phyloP scores from a whole-genome alignment of 352 stramenopile species.

The Phytophthora agathidicida region DNA sequence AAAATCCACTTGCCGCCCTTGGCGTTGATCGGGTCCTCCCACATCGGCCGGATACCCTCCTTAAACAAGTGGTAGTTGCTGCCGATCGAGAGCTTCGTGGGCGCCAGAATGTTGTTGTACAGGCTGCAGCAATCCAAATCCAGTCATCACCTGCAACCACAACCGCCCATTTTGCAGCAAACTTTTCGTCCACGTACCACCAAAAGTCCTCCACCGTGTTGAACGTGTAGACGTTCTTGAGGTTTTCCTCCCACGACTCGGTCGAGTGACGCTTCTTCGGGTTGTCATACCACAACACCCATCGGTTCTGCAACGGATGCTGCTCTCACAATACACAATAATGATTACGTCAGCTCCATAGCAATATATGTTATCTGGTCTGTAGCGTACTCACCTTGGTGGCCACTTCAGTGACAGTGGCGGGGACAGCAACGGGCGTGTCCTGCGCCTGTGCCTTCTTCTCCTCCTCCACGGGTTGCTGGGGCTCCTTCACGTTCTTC shows the following conservation, averaged over 20 bases:
- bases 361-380: background rate
- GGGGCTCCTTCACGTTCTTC: constrained; percentile 36
- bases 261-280: constrained; percentile 89
- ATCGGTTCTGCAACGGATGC: constrained; percentile 88
- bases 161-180: background rate
- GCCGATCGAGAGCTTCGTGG: constrained; percentile 87
- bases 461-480: constrained; percentile 37
- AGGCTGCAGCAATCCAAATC: constrained; percentile 41
- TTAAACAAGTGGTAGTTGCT: constrained; percentile 99
- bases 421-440: constrained; percentile 41
- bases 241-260: constrained; percentile 90
- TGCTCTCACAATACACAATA: constrained; percentile 24
- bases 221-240: constrained; percentile 95
- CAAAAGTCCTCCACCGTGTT: constrained; percentile 97
- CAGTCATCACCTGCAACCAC: constrained; percentile 5
- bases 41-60: constrained; percentile 96
- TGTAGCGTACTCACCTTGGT: constrained; percentile 54
- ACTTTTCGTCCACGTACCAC: constrained; percentile 80
- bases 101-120: constrained; percentile 96
- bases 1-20: constrained; percentile 98
- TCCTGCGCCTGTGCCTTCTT: constrained; percentile 39
- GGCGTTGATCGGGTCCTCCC: constrained; percentile 95
- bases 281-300: constrained; percentile 92
- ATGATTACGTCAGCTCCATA: constrained; percentile 14
- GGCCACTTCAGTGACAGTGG: constrained; percentile 47